Percentiles rank a stretch among this genome's conserved stretches.
These are phyloP conservation scores for Cinnamomum micranthum DNA, from an alignment of 164 flowering plant genomes.

Conservation along the genomic window DNA sequence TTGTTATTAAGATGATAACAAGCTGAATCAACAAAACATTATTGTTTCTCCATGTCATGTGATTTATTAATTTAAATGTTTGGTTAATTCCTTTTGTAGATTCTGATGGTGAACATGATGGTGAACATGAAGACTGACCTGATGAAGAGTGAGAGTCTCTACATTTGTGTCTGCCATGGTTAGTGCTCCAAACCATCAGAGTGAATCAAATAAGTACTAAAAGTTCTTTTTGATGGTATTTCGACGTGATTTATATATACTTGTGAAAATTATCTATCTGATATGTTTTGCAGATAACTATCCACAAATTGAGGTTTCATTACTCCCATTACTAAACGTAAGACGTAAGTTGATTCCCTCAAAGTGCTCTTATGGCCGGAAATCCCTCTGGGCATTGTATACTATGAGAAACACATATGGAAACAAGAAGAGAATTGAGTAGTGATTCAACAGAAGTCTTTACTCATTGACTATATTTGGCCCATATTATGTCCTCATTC, in stretches of 20 bases:
- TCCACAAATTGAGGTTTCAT: background rate
- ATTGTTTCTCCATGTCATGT: no score
- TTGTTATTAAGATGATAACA: no score
- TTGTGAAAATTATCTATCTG: background rate
- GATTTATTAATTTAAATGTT: background rate
- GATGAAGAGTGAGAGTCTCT: background rate
- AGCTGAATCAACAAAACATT: no score
- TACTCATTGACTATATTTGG: background rate
- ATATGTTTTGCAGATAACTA: background rate
- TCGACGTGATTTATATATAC: background rate
- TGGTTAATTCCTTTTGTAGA: constrained; percentile 37
- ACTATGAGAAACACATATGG: background rate
- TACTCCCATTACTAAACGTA: background rate
- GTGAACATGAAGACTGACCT: constrained; percentile 69
- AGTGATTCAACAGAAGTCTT: no score
- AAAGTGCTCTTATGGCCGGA: background rate
- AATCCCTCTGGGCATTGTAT: background rate
- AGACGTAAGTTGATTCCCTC: background rate
- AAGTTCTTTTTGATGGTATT: no score
- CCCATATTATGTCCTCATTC: background rate
- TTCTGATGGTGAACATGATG: constrained; percentile 83
- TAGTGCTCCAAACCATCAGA: background rate
- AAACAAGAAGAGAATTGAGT: background rate
- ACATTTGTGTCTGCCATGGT: background rate
- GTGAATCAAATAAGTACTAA: background rate